Evolutionary conservation across 164 flowering plant genomes (phyloP).

Genomic region (Vitis labrusca): DNA sequence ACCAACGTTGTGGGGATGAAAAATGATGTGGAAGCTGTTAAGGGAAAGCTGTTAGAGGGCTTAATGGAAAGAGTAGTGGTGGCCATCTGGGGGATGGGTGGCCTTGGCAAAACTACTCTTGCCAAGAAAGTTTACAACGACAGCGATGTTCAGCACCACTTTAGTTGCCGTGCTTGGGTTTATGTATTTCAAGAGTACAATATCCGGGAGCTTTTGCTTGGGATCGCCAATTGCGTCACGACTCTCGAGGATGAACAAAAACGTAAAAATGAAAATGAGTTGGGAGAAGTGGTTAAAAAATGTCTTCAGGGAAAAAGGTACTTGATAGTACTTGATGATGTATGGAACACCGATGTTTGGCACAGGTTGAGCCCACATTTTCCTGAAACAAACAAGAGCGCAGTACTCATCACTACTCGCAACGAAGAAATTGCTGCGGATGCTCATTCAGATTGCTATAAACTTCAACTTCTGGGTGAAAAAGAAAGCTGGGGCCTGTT

Average conservation of each 20-base stretch:
- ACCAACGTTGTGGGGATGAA: no score
- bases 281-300: not conserved
- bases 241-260: not conserved
- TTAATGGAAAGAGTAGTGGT: no score
- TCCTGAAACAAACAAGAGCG: not conserved
- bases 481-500: not conserved
- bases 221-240: not conserved
- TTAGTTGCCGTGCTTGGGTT: no score
- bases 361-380: not conserved
- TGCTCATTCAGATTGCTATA: not conserved
- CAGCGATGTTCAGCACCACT: no score
- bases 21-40: no score
- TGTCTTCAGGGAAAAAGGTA: not conserved
- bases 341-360: not conserved
- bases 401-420: not conserved
- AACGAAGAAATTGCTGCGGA: not conserved
- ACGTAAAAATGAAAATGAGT: not conserved
- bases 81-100: not conserved
- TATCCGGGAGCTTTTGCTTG: not conserved
- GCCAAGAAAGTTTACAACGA: not conserved
- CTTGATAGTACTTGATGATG: not conserved
- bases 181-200: not conserved
- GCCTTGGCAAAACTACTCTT: not conserved
- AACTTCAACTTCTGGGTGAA: not conserved
- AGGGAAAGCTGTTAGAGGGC: no score